Conservation (phyloP, 2,329 filamentous ascomycete species). For the Gnomoniopsis smithogilvyi region DNA sequence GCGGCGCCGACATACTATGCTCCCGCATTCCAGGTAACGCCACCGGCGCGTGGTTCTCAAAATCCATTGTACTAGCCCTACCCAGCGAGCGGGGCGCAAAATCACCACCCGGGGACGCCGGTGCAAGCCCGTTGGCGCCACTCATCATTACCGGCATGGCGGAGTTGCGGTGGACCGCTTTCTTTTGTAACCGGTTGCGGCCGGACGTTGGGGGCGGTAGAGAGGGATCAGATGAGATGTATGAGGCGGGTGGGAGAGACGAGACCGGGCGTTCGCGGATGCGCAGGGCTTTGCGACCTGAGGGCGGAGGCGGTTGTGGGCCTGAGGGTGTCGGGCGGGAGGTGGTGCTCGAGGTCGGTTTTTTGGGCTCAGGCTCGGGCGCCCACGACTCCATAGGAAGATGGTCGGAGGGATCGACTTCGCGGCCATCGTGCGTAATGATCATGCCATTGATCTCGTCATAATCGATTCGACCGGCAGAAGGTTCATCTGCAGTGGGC, state of each 20-base stretch:
- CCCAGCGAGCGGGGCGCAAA: conserved; percentile 42
- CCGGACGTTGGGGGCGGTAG: conserved; percentile 35
- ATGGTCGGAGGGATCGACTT: conserved; percentile 79
- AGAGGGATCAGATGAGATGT: conserved; percentile 25
- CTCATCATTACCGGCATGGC: conserved; percentile 34
- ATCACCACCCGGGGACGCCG: conserved; percentile 44
- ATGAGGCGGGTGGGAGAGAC: conserved; percentile 26
- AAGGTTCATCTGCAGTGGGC: conserved; percentile 24
- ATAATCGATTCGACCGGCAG: conserved; percentile 33
- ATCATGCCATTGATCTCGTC: conserved; percentile 65
- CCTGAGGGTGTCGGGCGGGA: conserved; percentile 48
- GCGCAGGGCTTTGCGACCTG: conserved; percentile 50
- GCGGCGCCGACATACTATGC: conserved; percentile 43
- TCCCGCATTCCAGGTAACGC: conserved; percentile 26
- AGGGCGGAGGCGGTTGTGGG: conserved; percentile 49
- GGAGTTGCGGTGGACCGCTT: conserved; percentile 42
- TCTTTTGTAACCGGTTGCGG: conserved; percentile 65
- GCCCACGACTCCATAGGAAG: conserved; percentile 75
- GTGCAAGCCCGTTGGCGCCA: conserved; percentile 37
- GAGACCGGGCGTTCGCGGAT: conserved; percentile 48
- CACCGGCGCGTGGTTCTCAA: conserved; percentile 48
- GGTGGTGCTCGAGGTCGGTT: conserved; percentile 28
- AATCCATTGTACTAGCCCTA: conserved; percentile 51
- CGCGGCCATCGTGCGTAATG: conserved; percentile 70
- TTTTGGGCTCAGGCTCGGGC: conserved; percentile 64